phyloP scores from a whole-genome alignment of 2,329 filamentous ascomycete genomes.

The Paecilomyces niveus region DNA sequence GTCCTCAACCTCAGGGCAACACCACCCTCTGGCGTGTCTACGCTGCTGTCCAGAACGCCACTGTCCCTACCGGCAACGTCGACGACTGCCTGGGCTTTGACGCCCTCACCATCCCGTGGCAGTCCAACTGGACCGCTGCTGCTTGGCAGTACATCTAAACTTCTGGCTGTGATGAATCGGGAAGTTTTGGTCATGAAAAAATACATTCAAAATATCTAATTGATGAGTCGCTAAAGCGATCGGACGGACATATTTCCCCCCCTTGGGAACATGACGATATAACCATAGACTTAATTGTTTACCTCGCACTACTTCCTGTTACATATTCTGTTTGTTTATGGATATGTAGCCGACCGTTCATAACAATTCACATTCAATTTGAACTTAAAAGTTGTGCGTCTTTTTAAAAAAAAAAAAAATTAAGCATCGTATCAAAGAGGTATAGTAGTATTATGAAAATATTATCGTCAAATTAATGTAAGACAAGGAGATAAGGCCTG shows the following conservation, averaged over 20 bases:
- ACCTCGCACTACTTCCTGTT: too few species aligned
- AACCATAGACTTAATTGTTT: too few species aligned
- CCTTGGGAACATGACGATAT: background rate
- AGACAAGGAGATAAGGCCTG: background rate
- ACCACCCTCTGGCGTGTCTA: conserved; percentile 34
- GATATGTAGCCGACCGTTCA: background rate
- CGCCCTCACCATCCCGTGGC: conserved; percentile 23
- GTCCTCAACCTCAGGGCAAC: conserved; percentile 21
- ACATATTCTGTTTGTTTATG: background rate
- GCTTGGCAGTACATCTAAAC: conserved; percentile 37
- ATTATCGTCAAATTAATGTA: background rate
- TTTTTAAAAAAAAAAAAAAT: background rate
- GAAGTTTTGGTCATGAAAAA: background rate
- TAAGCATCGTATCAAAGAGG: too few species aligned
- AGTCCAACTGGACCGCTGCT: conserved; percentile 13
- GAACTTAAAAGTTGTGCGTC: background rate
- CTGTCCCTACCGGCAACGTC: conserved; percentile 32
- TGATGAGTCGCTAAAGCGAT: background rate
- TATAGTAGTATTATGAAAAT: background rate
- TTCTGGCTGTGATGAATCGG: background rate
- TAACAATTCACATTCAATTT: background rate
- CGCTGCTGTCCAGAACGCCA: conserved; percentile 32
- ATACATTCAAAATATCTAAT: background rate
- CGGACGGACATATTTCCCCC: background rate
- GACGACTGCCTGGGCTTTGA: conserved; percentile 33